Evolutionary conservation across 2,329 filamentous ascomycete species (phyloP).

Genomic region (Fusarium cyanostomum): DNA sequence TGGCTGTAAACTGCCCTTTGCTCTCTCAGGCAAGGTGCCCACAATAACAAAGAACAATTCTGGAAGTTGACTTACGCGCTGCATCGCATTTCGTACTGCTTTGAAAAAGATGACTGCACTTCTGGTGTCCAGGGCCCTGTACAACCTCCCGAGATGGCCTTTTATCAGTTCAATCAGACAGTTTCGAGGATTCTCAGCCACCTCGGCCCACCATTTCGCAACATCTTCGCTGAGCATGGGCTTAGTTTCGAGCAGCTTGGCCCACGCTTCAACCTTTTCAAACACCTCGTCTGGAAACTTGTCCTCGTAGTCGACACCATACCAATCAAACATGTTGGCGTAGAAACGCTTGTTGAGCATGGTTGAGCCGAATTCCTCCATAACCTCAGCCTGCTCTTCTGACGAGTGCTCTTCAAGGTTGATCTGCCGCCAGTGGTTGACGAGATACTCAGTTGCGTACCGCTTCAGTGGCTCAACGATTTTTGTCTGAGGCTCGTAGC

Average conservation of each 20-base stretch:
- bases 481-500: background rate
- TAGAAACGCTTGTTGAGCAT: constrained; percentile 32
- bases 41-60: no score
- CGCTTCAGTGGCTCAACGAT: constrained; percentile 3
- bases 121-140: constrained; percentile 9
- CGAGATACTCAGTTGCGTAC: constrained; percentile 26
- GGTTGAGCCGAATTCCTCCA: constrained; percentile 31
- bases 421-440: constrained; percentile 35
- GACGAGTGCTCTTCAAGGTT: constrained; percentile 25
- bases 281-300: constrained; percentile 13
- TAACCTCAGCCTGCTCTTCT: constrained; percentile 32
- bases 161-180: constrained; percentile 28
- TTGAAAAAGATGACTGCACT: constrained; percentile 17
- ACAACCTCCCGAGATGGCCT: constrained; percentile 30
- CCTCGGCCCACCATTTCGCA: constrained; percentile 32
- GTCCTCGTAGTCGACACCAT: constrained; percentile 4
- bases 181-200: constrained; percentile 27
- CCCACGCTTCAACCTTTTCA: constrained; percentile 28
- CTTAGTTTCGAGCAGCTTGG: constrained; percentile 17
- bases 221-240: constrained; percentile 15
- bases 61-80: constrained; percentile 24
- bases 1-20: background rate
- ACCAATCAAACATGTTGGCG: constrained; percentile 26
- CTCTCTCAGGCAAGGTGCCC: no score
- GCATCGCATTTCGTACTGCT: constrained; percentile 14